Conservation (phyloP, 2,329 filamentous ascomycete species). For the Xylariomycetidae sp. region DNA sequence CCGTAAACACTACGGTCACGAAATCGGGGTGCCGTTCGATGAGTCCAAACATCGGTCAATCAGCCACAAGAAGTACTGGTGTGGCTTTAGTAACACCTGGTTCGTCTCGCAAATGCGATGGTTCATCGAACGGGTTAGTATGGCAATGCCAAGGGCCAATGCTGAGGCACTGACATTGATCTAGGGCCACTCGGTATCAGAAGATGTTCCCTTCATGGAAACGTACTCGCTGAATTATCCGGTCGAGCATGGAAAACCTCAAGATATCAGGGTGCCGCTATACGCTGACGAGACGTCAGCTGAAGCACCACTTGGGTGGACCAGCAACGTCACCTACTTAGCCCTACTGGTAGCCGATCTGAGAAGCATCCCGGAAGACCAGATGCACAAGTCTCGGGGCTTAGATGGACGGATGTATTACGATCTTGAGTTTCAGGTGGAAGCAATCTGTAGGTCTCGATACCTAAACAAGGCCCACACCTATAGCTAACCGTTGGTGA, state of each 20-base stretch:
- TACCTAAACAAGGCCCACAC: not conserved
- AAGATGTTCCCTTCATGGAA: conserved; percentile 32
- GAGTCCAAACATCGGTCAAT: conserved; percentile 5
- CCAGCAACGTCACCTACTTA: conserved; percentile 30
- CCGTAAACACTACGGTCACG: conserved; percentile 38
- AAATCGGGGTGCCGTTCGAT: conserved; percentile 11
- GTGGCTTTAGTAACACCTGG: conserved; percentile 8
- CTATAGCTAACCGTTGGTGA: not conserved
- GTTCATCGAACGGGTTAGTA: conserved; percentile 33
- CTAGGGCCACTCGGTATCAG: conserved; percentile 33
- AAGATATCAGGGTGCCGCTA: conserved; percentile 30
- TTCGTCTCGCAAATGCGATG: conserved; percentile 32
- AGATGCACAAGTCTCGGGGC: conserved; percentile 28
- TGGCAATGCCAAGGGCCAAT: not conserved
- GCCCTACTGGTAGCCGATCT: conserved; percentile 35
- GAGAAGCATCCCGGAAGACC: conserved; percentile 32
- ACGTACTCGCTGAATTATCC: conserved; percentile 26
- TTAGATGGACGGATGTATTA: conserved; percentile 34
- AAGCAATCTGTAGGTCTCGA: conserved; percentile 29
- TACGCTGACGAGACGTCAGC: conserved; percentile 26
- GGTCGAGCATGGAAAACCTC: conserved; percentile 27
- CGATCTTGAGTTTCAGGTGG: conserved; percentile 32
- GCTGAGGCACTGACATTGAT: conserved; percentile 1
- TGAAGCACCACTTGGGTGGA: conserved; percentile 28
- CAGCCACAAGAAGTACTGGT: conserved; percentile 5